phyloP scores from a whole-genome alignment of 345 rosid species.

The Populus euphratica region DNA sequence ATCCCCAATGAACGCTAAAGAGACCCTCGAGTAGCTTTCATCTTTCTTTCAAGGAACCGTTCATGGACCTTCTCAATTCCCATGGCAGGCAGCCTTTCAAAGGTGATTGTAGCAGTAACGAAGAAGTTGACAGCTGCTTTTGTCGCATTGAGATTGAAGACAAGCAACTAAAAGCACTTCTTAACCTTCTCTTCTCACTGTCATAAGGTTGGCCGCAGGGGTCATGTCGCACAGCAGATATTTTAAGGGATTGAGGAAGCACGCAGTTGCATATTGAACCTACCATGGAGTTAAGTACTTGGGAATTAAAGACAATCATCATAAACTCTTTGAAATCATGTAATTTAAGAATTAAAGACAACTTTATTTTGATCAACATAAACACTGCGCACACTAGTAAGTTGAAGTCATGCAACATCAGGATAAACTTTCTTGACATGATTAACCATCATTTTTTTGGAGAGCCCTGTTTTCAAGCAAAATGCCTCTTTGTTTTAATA shows the following conservation, averaged over 20 bases:
- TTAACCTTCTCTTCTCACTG: constrained; percentile 66
- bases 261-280: constrained; percentile 93
- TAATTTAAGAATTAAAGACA: background rate
- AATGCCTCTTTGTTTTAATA: background rate
- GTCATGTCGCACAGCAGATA: constrained; percentile 55
- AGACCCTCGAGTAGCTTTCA: constrained; percentile 26
- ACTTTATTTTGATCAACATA: background rate
- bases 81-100: constrained; percentile 22
- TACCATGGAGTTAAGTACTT: constrained; percentile 5
- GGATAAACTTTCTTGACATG: background rate
- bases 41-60: constrained; percentile 64
- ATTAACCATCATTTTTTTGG: background rate
- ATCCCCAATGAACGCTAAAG: background rate
- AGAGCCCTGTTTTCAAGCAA: background rate
- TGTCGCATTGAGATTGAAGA: constrained; percentile 88
- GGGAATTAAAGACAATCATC: background rate
- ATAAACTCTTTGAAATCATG: background rate
- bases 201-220: constrained; percentile 52
- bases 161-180: constrained; percentile 60
- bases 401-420: background rate
- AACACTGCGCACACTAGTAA: background rate
- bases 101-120: constrained; percentile 23
- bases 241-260: constrained; percentile 80
- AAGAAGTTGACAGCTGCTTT: constrained; percentile 78
- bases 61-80: constrained; percentile 42